phyloP scores from a whole-genome alignment of 768 basidiomycete species.

The Leccinum boreale region DNA sequence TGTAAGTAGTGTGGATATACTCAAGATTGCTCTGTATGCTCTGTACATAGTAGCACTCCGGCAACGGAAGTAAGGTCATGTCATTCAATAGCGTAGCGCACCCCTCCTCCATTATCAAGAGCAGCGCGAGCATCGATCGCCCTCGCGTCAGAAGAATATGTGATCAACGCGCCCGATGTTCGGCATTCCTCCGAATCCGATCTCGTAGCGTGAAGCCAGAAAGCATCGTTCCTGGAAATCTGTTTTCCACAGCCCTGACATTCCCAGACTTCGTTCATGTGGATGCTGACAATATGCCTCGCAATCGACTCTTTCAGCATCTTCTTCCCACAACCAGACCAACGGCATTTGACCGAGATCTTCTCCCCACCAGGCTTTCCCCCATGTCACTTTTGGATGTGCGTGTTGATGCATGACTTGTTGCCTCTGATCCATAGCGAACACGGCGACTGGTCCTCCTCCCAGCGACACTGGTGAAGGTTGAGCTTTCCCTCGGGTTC shows the following conservation, averaged over 20 bases:
- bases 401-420: constrained; percentile 9
- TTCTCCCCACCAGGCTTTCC: constrained; percentile 11
- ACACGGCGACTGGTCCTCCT: constrained; percentile 3
- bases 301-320: constrained; percentile 26
- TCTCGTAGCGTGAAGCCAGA: constrained; percentile 2
- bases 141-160: constrained; percentile 4
- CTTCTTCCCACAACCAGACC: constrained; percentile 10
- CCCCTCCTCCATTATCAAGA: constrained; percentile 1
- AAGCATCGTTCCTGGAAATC: constrained; percentile 8
- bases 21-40: too few relatives aligned
- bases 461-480: constrained; percentile 15
- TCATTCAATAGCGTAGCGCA: background rate
- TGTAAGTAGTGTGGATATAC: background rate
- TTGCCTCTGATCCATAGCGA: constrained; percentile 15
- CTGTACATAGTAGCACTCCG: too few relatives aligned
- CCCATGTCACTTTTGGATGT: constrained; percentile 20
- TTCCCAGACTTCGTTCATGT: constrained; percentile 15
- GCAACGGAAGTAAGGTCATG: too few relatives aligned
- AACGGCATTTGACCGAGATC: background rate
- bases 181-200: constrained; percentile 3
- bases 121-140: constrained; percentile 4
- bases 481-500: background rate
- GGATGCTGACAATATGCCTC: constrained; percentile 15
- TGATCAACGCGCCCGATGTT: constrained; percentile 5
- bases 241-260: constrained; percentile 15